These are phyloP conservation scores for Cydonia oblonga DNA, from an alignment of 331 rosid species.

Conservation along the genomic window DNA sequence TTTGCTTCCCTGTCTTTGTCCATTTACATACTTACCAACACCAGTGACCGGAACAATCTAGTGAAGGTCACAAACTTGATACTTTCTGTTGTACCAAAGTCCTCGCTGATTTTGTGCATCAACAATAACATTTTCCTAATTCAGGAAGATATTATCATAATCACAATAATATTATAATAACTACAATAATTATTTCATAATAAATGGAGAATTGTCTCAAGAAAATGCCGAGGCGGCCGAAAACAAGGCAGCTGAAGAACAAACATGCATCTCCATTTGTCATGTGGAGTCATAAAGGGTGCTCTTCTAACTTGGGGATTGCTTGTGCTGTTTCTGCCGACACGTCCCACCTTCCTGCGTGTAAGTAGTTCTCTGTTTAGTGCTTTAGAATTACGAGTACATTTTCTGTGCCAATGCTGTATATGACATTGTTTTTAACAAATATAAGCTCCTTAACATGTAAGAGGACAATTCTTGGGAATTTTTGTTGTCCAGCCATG, in stretches of 20 bases:
- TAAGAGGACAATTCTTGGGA: background rate
- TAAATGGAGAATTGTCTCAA: slow-evolving; percentile 31
- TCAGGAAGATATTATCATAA: no score
- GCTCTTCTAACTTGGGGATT: slow-evolving; percentile 93
- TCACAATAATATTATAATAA: no score
- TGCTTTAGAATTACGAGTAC: background rate
- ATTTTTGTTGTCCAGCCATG: background rate
- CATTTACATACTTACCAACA: no score
- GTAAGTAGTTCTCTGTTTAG: slow-evolving; percentile 30
- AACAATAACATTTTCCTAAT: no score
- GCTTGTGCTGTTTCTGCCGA: slow-evolving; percentile 96
- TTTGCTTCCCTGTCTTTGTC: no score
- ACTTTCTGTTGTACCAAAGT: no score
- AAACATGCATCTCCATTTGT: slow-evolving; percentile 91
- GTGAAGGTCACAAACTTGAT: no score
- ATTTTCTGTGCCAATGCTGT: background rate
- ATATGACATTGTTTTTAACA: background rate
- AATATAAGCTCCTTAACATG: background rate
- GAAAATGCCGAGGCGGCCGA: slow-evolving; percentile 43
- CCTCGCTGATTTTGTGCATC: no score
- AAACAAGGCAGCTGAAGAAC: slow-evolving; percentile 53
- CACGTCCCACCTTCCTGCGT: slow-evolving; percentile 79
- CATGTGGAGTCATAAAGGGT: slow-evolving; percentile 91
- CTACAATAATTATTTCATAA: no score
- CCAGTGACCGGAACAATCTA: no score